phyloP scores from a whole-genome alignment of 2,329 filamentous ascomycete species.

The Ceratocystis huliohia region DNA sequence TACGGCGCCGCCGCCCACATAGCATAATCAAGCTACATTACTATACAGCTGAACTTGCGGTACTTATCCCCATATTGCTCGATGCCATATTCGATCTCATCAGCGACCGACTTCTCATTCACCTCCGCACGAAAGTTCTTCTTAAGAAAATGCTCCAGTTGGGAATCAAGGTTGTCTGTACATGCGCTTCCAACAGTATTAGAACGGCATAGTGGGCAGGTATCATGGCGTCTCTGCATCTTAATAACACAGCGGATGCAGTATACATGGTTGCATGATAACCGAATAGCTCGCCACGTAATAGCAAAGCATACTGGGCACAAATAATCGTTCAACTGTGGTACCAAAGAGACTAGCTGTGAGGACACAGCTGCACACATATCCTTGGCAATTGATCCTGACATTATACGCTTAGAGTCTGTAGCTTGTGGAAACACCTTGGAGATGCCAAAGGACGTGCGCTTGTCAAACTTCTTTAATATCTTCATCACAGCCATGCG shows the following conservation, averaged over 20 bases:
- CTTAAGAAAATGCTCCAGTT: conserved; percentile 56
- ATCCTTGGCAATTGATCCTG: conserved; percentile 57
- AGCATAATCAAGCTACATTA: conserved; percentile 39
- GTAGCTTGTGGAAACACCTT: conserved; percentile 48
- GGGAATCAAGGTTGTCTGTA: conserved; percentile 52
- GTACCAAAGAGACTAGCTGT: conserved; percentile 59
- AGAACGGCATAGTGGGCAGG: conserved; percentile 65
- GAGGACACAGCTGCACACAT: conserved; percentile 62
- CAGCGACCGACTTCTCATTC: conserved; percentile 54
- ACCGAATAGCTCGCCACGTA: conserved; percentile 67
- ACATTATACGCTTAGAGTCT: conserved; percentile 46
- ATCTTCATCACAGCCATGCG: conserved; percentile 67
- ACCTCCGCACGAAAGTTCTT: conserved; percentile 63
- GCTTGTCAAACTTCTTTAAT: conserved; percentile 83
- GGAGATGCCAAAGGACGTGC: conserved; percentile 59
- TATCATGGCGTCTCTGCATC: conserved; percentile 57
- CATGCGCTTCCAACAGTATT: conserved; percentile 55
- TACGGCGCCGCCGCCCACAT: neutral
- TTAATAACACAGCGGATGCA: conserved; percentile 75
- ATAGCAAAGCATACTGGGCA: conserved; percentile 71
- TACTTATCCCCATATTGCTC: conserved; percentile 60
- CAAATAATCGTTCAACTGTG: conserved; percentile 71
- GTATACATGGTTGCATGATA: conserved; percentile 64
- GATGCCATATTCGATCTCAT: conserved; percentile 61
- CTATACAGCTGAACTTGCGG: conserved; percentile 42